Evolutionary conservation across 139 green algal species (phyloP).

Genomic region (Marvania coccoides): DNA sequence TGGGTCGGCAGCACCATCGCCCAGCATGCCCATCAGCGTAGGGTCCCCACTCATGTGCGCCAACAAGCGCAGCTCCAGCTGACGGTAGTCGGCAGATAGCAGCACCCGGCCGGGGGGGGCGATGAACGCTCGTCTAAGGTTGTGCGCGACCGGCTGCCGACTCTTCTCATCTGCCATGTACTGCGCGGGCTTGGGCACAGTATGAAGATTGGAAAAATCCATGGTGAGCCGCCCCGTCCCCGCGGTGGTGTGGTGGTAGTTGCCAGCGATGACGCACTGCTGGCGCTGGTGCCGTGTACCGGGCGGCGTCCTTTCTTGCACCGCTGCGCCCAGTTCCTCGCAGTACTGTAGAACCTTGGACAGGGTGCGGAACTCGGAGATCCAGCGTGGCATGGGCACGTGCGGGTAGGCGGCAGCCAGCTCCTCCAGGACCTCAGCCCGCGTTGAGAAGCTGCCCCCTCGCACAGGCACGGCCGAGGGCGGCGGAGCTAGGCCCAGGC

Average conservation of each 20-base stretch:
- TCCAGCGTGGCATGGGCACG: slow-evolving; percentile 38
- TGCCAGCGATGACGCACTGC: too few relatives aligned
- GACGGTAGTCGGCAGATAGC: slow-evolving; percentile 72
- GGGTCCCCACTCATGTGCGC: slow-evolving; percentile 76
- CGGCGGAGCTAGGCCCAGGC: slow-evolving; percentile 51
- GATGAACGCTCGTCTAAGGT: slow-evolving; percentile 30
- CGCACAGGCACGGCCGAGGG: slow-evolving; percentile 25
- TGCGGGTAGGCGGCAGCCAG: slow-evolving; percentile 14
- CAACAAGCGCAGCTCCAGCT: slow-evolving; percentile 88
- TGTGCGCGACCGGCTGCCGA: not conserved
- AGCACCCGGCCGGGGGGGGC: slow-evolving; percentile 25
- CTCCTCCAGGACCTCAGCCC: slow-evolving; percentile 48
- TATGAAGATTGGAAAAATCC: slow-evolving; percentile 75
- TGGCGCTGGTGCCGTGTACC: too few relatives aligned
- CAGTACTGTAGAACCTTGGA: slow-evolving; percentile 48
- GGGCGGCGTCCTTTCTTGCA: too few relatives aligned
- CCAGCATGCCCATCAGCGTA: slow-evolving; percentile 48
- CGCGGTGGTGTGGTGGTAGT: slow-evolving; percentile 65
- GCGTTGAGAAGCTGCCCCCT: slow-evolving; percentile 28
- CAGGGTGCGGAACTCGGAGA: slow-evolving; percentile 60
- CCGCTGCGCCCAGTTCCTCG: too few relatives aligned
- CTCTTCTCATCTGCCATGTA: not conserved
- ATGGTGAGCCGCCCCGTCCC: slow-evolving; percentile 72
- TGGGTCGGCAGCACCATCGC: slow-evolving; percentile 44
- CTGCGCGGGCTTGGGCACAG: slow-evolving; percentile 35